phyloP scores from a whole-genome alignment of 208 protist genomes.

The Cochliopodium minus region DNA sequence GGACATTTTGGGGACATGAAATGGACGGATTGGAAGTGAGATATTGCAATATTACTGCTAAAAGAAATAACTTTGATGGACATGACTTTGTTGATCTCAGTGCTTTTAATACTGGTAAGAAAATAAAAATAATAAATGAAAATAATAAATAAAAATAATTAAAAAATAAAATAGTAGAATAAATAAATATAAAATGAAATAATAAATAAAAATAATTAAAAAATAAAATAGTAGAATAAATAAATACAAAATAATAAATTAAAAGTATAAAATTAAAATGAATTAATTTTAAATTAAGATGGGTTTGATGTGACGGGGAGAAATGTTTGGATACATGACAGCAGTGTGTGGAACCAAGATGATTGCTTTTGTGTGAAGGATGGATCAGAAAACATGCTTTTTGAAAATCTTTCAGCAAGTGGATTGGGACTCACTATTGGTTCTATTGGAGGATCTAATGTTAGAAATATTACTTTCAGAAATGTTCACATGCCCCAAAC shows the following conservation, averaged over 20 bases:
- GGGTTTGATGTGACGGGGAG: slow-evolving; percentile 28
- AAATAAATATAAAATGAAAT: background rate
- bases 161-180: background rate
- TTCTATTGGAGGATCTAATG: slow-evolving; percentile 19
- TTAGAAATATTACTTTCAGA: slow-evolving; percentile 42
- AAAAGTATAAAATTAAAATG: background rate
- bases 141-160: background rate
- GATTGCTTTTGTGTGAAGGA: slow-evolving; percentile 36
- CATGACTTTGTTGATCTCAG: slow-evolving; percentile 27
- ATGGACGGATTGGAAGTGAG: slow-evolving; percentile 27
- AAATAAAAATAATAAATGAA: background rate
- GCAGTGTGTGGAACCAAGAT: slow-evolving; percentile 35
- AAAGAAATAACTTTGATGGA: slow-evolving; percentile 21
- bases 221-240: slow-evolving; percentile 1
- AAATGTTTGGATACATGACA: slow-evolving; percentile 38
- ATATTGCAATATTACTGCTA: slow-evolving; percentile 21
- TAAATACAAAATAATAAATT: background rate
- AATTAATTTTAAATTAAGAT: background rate
- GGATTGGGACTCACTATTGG: slow-evolving; percentile 36
- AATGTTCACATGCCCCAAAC: slow-evolving; percentile 31
- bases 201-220: background rate
- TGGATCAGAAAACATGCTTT: slow-evolving; percentile 34
- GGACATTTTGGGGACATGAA: slow-evolving; percentile 21
- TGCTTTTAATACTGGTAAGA: slow-evolving; percentile 40
- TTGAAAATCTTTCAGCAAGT: slow-evolving; percentile 30